phyloP scores from a whole-genome alignment of 2,329 filamentous ascomycete species.

The Penicillium verrucosum region DNA sequence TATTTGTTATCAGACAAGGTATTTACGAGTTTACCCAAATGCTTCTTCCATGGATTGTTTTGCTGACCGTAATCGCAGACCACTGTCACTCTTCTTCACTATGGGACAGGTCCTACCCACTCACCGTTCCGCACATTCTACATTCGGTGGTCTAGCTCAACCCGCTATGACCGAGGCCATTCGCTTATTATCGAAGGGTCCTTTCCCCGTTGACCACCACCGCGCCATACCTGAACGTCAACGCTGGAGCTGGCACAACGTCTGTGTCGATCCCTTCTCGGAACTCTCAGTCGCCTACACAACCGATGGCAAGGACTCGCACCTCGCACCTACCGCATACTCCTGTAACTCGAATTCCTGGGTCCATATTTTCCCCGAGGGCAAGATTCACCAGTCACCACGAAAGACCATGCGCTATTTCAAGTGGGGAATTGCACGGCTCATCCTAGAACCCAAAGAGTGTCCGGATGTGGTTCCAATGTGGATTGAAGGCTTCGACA shows the following conservation, averaged over 20 bases:
- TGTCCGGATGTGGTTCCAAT: constrained; percentile 88
- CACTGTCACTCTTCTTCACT: constrained; percentile 74
- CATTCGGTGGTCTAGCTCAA: constrained; percentile 81
- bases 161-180: constrained; percentile 83
- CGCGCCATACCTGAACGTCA: constrained; percentile 34
- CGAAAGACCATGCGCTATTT: constrained; percentile 85
- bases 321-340: constrained; percentile 70
- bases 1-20: constrained; percentile 90
- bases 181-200: constrained; percentile 69
- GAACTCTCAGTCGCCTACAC: constrained; percentile 43
- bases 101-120: constrained; percentile 88
- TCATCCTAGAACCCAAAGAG: constrained; percentile 86
- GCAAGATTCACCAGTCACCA: constrained; percentile 84
- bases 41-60: background rate
- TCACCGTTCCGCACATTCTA: constrained; percentile 75
- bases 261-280: constrained; percentile 48
- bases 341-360: constrained; percentile 69
- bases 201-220: constrained; percentile 53
- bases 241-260: constrained; percentile 39
- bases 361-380: constrained; percentile 96
- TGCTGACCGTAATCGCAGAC: constrained; percentile 44
- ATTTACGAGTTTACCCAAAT: constrained; percentile 23
- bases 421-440: constrained; percentile 91
- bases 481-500: constrained; percentile 86
- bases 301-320: constrained; percentile 45